Evolutionary conservation across 202 grass and related monocot genomes (phyloP).

Genomic region (Elaeis oleifera): DNA sequence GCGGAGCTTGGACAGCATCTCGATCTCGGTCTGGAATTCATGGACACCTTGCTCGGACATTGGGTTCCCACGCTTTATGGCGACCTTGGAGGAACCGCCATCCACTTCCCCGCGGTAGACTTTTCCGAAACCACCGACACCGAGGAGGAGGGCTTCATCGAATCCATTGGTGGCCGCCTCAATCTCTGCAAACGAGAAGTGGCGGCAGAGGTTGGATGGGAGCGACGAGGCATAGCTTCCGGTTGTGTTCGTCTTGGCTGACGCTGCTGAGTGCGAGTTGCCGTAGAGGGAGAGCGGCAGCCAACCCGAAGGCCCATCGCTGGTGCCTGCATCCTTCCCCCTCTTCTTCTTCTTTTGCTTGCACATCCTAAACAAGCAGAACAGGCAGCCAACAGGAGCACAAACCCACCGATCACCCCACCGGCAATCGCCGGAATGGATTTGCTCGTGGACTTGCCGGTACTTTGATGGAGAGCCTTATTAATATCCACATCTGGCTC

Average conservation of each 20-base stretch:
- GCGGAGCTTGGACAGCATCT: slow-evolving; percentile 62
- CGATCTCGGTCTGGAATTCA: slow-evolving; percentile 70
- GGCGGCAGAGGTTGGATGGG: slow-evolving; percentile 50
- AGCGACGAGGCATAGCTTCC: slow-evolving; percentile 40
- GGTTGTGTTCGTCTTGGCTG: slow-evolving; percentile 23
- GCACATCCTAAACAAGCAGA: slow-evolving; percentile 2
- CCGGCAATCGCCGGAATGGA: background rate
- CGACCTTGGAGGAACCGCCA: slow-evolving; percentile 35
- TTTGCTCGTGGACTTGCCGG: background rate
- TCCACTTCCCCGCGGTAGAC: slow-evolving; percentile 57
- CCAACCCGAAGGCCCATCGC: slow-evolving; percentile 35
- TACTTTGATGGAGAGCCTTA: background rate
- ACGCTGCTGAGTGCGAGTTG: slow-evolving; percentile 34
- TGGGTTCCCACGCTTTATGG: slow-evolving; percentile 67
- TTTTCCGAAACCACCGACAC: slow-evolving; percentile 61
- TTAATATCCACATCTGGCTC: background rate
- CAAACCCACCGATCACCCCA: slow-evolving; percentile 6
- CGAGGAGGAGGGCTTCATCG: slow-evolving; percentile 39
- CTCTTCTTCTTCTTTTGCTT: background rate
- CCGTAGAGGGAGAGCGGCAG: slow-evolving; percentile 39
- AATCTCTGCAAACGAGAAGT: slow-evolving; percentile 61
- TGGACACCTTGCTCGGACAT: slow-evolving; percentile 53
- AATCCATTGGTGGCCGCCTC: slow-evolving; percentile 46
- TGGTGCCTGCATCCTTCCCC: slow-evolving; percentile 9
- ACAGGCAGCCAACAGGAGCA: background rate